Conservation (phyloP, 108 stramenopile genomes). For the Fistulifera solaris region DNA sequence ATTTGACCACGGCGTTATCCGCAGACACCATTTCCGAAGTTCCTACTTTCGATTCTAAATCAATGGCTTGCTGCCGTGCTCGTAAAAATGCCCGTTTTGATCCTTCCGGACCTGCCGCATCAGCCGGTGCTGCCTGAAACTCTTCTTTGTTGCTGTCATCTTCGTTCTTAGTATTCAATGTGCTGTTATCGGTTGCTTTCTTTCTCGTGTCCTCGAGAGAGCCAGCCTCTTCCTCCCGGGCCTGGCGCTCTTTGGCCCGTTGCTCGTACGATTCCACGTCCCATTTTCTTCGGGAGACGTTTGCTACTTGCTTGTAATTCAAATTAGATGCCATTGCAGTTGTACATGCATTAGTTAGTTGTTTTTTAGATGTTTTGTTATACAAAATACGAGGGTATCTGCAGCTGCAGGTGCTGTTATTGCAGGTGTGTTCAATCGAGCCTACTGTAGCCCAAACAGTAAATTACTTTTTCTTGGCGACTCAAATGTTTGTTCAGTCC, state of each 20-base stretch:
- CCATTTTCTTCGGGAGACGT: slow-evolving; percentile 89
- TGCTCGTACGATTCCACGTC: slow-evolving; percentile 85
- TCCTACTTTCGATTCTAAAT: slow-evolving; percentile 57
- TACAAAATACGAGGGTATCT: too few relatives aligned
- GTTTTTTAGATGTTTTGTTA: too few relatives aligned
- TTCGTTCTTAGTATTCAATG: neutral
- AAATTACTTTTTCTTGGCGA: too few relatives aligned
- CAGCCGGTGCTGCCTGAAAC: slow-evolving; percentile 69
- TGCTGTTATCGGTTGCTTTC: slow-evolving; percentile 1
- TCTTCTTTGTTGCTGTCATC: slow-evolving; percentile 58
- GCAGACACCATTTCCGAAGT: slow-evolving; percentile 82
- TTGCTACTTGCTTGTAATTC: slow-evolving; percentile 58
- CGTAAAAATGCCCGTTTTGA: slow-evolving; percentile 85
- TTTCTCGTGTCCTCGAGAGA: neutral
- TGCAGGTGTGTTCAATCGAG: too few relatives aligned
- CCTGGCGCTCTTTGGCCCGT: slow-evolving; percentile 62
- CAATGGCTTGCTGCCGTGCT: slow-evolving; percentile 54
- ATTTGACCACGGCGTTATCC: slow-evolving; percentile 39
- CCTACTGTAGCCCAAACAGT: too few relatives aligned
- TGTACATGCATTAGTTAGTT: neutral
- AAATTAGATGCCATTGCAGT: slow-evolving; percentile 36
- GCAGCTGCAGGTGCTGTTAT: too few relatives aligned
- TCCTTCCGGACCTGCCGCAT: slow-evolving; percentile 72
- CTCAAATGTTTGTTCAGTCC: too few relatives aligned
- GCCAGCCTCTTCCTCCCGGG: slow-evolving; percentile 10